A percentile compares a stretch with the other conserved stretches of the same genome.
Conservation (phyloP, 768 basidiomycete species). For the Dentipellis sp. region DNA sequence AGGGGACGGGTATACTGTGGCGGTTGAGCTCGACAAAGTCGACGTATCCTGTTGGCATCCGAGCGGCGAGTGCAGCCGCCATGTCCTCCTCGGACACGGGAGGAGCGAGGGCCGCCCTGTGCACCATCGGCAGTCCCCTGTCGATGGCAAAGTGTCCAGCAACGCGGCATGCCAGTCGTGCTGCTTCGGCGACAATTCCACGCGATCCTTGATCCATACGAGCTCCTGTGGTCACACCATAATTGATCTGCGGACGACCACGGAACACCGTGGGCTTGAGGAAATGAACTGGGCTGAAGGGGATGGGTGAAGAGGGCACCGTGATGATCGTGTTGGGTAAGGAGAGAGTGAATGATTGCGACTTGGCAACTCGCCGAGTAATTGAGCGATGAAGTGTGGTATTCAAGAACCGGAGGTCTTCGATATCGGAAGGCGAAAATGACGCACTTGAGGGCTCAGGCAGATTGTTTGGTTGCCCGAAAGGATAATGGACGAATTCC, state of each 20-base stretch:
- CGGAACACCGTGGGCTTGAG: slow-evolving; percentile 17
- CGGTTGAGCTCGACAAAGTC: slow-evolving; percentile 26
- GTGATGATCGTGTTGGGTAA: slow-evolving; percentile 5
- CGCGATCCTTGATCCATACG: slow-evolving; percentile 33
- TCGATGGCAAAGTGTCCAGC: slow-evolving; percentile 66
- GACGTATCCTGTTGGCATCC: slow-evolving; percentile 39
- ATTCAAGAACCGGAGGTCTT: slow-evolving; percentile 24
- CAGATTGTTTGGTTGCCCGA: slow-evolving; percentile 23
- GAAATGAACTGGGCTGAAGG: slow-evolving; percentile 2
- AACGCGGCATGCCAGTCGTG: slow-evolving; percentile 71
- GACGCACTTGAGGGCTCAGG: neutral
- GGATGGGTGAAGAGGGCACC: slow-evolving; percentile 20
- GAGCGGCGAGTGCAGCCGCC: slow-evolving; percentile 36
- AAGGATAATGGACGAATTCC: slow-evolving; percentile 28
- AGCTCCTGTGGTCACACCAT: slow-evolving; percentile 27
- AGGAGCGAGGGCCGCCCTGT: slow-evolving; percentile 34
- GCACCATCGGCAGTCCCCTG: slow-evolving; percentile 50
- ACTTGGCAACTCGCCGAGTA: neutral
- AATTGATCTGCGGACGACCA: slow-evolving; percentile 46
- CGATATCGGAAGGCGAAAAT: slow-evolving; percentile 5
- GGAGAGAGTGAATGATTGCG: neutral
- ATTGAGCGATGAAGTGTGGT: slow-evolving; percentile 12
- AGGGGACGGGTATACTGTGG: slow-evolving; percentile 24
- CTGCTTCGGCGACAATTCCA: slow-evolving; percentile 63
- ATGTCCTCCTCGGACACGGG: slow-evolving; percentile 24